These are phyloP conservation scores for Triticum dicoccoides DNA, from an alignment of 176 grass and related monocot genomes.

Conservation along the genomic window DNA sequence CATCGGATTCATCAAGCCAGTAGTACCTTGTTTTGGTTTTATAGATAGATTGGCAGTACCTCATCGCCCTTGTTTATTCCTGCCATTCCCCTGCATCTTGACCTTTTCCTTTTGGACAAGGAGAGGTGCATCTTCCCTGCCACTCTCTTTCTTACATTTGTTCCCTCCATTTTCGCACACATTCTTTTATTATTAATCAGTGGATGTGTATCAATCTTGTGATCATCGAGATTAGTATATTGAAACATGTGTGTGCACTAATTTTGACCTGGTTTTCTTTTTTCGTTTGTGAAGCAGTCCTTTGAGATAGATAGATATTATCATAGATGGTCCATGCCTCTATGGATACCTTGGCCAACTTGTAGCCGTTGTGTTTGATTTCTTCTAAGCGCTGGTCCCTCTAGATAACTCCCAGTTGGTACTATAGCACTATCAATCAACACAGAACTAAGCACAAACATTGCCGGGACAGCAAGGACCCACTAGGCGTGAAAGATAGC, in stretches of 20 bases:
- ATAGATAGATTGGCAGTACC: not conserved
- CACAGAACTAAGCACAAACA: not conserved
- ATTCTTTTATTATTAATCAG: not conserved
- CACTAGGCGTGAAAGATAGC: not conserved
- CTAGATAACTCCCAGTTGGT: not conserved
- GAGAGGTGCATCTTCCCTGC: conserved; percentile 14
- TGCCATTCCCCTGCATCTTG: conserved; percentile 13
- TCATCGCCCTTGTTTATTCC: conserved; percentile 19
- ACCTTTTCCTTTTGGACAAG: conserved; percentile 2
- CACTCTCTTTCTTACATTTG: not conserved
- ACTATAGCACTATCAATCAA: not conserved
- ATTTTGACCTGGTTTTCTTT: not conserved
- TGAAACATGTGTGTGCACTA: not conserved
- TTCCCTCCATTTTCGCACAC: not conserved
- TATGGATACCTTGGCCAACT: not conserved
- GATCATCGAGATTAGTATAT: not conserved
- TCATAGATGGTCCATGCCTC: not conserved
- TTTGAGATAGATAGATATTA: not conserved
- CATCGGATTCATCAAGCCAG: conserved; percentile 10
- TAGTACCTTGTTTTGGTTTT: not conserved
- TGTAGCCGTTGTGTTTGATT: not conserved
- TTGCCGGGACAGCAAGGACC: not conserved
- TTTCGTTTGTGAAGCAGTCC: not conserved
- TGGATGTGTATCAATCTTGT: not conserved
- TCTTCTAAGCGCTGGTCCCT: not conserved